Percentiles rank a stretch among this genome's conserved stretches.
Conservation (phyloP, 163 green algal genomes). For the Chloromonas sp. region DNA sequence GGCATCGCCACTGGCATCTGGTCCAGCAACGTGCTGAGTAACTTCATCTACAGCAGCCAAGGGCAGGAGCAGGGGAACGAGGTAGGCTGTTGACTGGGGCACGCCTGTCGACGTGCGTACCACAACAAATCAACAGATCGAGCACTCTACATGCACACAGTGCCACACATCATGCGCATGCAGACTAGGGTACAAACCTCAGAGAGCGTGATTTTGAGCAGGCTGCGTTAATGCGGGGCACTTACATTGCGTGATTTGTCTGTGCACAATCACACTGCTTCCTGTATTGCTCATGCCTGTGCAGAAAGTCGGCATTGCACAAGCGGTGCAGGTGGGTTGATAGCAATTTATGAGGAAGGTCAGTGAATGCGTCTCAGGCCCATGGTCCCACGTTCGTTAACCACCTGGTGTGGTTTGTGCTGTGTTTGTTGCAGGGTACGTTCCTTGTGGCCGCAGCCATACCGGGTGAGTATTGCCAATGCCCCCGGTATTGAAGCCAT, state of each 20-base stretch:
- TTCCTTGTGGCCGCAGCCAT: constrained; percentile 23
- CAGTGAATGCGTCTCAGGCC: too few species aligned
- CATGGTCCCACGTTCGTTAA: too few species aligned
- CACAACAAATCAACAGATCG: background rate
- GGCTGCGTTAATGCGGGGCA: background rate
- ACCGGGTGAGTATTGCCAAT: constrained; percentile 14
- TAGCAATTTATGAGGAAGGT: too few species aligned
- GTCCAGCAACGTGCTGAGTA: constrained; percentile 19
- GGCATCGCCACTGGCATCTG: constrained; percentile 30
- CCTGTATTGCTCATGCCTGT: background rate
- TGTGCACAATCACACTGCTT: background rate
- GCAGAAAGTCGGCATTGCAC: constrained; percentile 21
- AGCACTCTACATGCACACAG: background rate
- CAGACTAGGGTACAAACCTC: background rate
- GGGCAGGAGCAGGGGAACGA: constrained; percentile 22
- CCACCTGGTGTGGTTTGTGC: too few species aligned
- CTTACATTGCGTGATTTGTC: background rate
- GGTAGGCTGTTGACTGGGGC: constrained; percentile 8
- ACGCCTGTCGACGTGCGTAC: background rate
- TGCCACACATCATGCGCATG: background rate
- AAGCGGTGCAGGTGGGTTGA: constrained; percentile 10
- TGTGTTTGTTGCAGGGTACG: constrained; percentile 6
- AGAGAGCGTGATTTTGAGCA: background rate
- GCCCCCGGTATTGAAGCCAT: background rate
- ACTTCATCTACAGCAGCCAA: constrained; percentile 22